A percentile compares a stretch with the other conserved stretches of the same genome.
Conservation (phyloP, 768 basidiomycete genomes). For the Dentipellis sp. region DNA sequence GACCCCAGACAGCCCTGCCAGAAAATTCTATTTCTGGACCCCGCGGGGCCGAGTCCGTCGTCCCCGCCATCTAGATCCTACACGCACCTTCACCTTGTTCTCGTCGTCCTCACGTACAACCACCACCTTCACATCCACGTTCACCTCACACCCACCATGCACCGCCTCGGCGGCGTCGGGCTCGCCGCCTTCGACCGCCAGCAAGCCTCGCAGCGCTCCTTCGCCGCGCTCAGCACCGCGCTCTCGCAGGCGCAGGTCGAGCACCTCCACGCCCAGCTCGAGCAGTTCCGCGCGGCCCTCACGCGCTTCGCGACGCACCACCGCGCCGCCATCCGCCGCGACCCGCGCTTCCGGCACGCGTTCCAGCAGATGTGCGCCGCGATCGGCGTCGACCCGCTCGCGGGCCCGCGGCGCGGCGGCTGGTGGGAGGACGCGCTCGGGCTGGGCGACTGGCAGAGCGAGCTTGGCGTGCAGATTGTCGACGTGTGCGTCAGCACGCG, state of each 20-base stretch:
- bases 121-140: not conserved
- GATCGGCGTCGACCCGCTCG: slow-evolving; percentile 91
- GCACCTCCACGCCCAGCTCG: slow-evolving; percentile 71
- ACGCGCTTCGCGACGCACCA: slow-evolving; percentile 79
- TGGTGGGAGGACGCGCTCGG: slow-evolving; percentile 90
- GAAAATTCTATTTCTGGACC: no score
- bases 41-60: no score
- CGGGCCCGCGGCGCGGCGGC: slow-evolving; percentile 75
- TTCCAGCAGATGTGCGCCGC: slow-evolving; percentile 96
- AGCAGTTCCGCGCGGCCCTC: slow-evolving; percentile 78
- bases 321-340: slow-evolving; percentile 71
- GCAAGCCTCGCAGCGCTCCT: slow-evolving; percentile 71
- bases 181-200: slow-evolving; percentile 88
- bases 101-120: not conserved
- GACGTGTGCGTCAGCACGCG: slow-evolving; percentile 85
- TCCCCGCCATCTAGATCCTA: not conserved
- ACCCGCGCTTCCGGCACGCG: slow-evolving; percentile 81
- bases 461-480: slow-evolving; percentile 91
- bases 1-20: no score
- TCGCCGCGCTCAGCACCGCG: slow-evolving; percentile 69
- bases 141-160: slow-evolving; percentile 34
- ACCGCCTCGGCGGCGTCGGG: slow-evolving; percentile 73
- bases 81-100: no score
- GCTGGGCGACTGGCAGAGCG: slow-evolving; percentile 91
- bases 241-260: slow-evolving; percentile 72